phyloP scores from a whole-genome alignment of 345 rosid species.

The Mercurialis annua region DNA sequence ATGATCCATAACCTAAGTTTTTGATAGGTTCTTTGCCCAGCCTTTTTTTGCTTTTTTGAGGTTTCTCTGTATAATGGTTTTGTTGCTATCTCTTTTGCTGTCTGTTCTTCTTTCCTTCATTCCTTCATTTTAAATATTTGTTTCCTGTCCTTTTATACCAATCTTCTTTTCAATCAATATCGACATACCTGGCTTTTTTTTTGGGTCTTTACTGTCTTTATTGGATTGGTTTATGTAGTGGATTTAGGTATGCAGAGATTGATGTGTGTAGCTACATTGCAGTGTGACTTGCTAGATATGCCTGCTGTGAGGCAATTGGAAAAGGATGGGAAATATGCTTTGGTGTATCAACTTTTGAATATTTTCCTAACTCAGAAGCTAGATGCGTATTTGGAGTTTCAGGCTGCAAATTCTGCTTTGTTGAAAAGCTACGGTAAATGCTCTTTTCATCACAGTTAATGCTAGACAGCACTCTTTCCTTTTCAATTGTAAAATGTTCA shows the following conservation, averaged over 20 bases:
- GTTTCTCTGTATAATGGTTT: not conserved
- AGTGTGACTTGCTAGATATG: constrained; percentile 94
- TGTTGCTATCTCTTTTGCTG: not conserved
- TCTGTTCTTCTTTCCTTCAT: too few relatives aligned
- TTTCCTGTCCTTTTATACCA: not conserved
- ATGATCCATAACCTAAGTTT: not conserved
- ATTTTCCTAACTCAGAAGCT: constrained; percentile 78
- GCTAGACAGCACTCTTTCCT: not conserved
- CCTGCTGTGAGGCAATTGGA: constrained; percentile 82
- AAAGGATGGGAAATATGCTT: constrained; percentile 64
- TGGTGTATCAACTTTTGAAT: constrained; percentile 75
- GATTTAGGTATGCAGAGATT: not conserved
- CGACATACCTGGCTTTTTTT: not conserved
- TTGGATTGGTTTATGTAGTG: not conserved
- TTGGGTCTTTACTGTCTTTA: constrained; percentile 1
- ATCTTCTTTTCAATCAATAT: not conserved
- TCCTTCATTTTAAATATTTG: too few relatives aligned
- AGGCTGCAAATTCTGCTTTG: constrained; percentile 60
- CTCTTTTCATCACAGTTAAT: not conserved
- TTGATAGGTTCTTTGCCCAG: too few relatives aligned
- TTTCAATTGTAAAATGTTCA: not conserved
- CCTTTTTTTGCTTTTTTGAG: not conserved
- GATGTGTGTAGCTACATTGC: constrained; percentile 27
- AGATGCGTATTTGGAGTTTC: constrained; percentile 73
- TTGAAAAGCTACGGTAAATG: constrained; percentile 69